A percentile compares a stretch with the other conserved stretches of the same genome.
These are phyloP conservation scores for Sonneratia alba DNA, from an alignment of 345 rosid genomes.

Conservation along the genomic window DNA sequence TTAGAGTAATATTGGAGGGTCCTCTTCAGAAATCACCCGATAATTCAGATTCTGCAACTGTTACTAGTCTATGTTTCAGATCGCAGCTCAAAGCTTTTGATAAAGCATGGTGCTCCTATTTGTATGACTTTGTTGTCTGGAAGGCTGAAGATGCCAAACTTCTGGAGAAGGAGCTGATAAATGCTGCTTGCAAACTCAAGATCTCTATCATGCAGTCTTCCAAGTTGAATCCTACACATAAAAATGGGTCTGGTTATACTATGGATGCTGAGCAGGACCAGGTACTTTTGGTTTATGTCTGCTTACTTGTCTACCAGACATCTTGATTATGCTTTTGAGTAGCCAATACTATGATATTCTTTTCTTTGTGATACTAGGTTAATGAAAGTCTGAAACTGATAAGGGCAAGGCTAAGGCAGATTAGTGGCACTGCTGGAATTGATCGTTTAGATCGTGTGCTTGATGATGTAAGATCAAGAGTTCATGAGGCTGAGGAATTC, in stretches of 20 bases:
- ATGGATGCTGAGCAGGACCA: neutral
- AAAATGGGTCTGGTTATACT: neutral
- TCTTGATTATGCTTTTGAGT: neutral
- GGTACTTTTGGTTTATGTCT: neutral
- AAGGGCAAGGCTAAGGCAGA: neutral
- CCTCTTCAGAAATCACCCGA: constrained; percentile 39
- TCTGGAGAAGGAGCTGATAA: constrained; percentile 69
- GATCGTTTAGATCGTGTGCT: neutral
- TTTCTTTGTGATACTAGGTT: constrained; percentile 49
- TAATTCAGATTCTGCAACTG: constrained; percentile 21
- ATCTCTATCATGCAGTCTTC: constrained; percentile 80
- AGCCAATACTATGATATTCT: constrained; percentile 27
- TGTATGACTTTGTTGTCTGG: constrained; percentile 82
- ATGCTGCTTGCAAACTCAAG: constrained; percentile 90
- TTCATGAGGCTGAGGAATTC: neutral
- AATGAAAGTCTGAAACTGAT: neutral
- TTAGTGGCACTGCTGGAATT: constrained; percentile 1
- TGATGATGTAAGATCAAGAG: neutral
- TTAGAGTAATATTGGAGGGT: constrained; percentile 52
- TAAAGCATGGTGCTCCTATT: constrained; percentile 66
- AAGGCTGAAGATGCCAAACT: constrained; percentile 76
- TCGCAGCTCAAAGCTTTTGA: constrained; percentile 63
- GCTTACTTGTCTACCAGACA: neutral
- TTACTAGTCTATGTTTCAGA: constrained; percentile 44
- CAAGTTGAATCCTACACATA: constrained; percentile 34